These are phyloP conservation scores for Lactarius evosmus DNA, from an alignment of 768 basidiomycete genomes.

Conservation along the genomic window DNA sequence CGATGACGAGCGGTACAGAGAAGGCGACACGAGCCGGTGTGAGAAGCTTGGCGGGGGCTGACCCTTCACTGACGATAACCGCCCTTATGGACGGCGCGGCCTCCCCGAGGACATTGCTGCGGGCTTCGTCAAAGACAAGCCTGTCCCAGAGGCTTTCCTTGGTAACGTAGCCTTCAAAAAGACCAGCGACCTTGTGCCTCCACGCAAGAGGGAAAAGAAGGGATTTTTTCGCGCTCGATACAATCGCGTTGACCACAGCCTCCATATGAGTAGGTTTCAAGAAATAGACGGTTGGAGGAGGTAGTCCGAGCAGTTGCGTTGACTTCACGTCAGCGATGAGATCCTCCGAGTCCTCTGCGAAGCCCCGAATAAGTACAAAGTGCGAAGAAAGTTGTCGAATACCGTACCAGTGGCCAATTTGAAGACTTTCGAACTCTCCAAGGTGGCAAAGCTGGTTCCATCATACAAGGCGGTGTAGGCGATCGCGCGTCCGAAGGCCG, in stretches of 20 bases:
- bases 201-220: conserved; percentile 61
- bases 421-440: conserved; percentile 55
- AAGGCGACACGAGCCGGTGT: conserved; percentile 69
- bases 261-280: conserved; percentile 60
- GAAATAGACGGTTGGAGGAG: conserved; percentile 80
- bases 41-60: conserved; percentile 47
- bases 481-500: conserved; percentile 75
- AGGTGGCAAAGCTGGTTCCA: conserved; percentile 67
- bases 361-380: not conserved
- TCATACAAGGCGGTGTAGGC: conserved; percentile 78
- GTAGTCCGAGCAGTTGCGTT: conserved; percentile 51
- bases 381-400: not conserved
- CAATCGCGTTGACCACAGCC: conserved; percentile 51
- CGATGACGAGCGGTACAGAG: conserved; percentile 71
- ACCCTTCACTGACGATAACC: conserved; percentile 69
- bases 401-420: conserved; percentile 43
- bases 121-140: conserved; percentile 65
- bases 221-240: conserved; percentile 51
- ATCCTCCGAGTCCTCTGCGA: conserved; percentile 15
- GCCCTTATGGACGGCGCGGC: conserved; percentile 60
- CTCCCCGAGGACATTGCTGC: conserved; percentile 57
- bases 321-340: conserved; percentile 50
- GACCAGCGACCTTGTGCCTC: conserved; percentile 70
- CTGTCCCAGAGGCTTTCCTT: conserved; percentile 86
- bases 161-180: conserved; percentile 70